Evolutionary conservation across 164 flowering plant species (phyloP), one percentile per base, ranked within the genome.

Genomic region (Cinnamomum chago): DNA sequence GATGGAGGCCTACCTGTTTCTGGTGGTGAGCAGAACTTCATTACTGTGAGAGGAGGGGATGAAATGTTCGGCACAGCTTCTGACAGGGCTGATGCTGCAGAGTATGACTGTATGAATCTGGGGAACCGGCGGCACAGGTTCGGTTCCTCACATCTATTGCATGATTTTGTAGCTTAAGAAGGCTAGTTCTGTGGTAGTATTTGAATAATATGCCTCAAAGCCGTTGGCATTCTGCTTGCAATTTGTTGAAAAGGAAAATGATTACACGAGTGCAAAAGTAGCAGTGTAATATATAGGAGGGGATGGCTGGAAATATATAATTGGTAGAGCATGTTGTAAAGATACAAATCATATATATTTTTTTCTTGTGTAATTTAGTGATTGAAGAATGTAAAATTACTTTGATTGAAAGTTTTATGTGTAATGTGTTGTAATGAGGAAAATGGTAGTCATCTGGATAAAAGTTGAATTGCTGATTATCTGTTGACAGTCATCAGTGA

Each of bases 141-240:
- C 68, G 73, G 83, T 65, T 85, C 93, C 30, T 84, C 95, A n/a
- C 94, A 85, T 78, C 66, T 88, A 75, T 81, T 86, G 58, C 94
- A 87, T 85, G 97, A 93, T 86, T 92, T 89, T 83, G 95, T 89
- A 71, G 91, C 90, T 50, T 90, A 81, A 89, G 50, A 28, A 72
- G 72, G 72, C 71, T 24, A 60, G 18, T 75, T 35, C 40, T 25
- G 27, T 18, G 20, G 40, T 73, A 62, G 71, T 58, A 68, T 22
- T 71, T 58, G 55, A 68, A 79, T 71, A 67, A 73, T 70, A 62
- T 79, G 68, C 71, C 65, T 75, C 5, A 55, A 62, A 72, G 75
- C 67, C n/a, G 30, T 55, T 71, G 75, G 65, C 62, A 47, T 65
- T 74, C 72, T 75, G 73, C 75, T 75, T 67, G 79, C 71, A 52